Percentiles rank a stretch among this genome's conserved stretches.
Evolutionary conservation across 495 filamentous ascomycete species (phyloP).

Genomic region (Penicillium silybi): DNA sequence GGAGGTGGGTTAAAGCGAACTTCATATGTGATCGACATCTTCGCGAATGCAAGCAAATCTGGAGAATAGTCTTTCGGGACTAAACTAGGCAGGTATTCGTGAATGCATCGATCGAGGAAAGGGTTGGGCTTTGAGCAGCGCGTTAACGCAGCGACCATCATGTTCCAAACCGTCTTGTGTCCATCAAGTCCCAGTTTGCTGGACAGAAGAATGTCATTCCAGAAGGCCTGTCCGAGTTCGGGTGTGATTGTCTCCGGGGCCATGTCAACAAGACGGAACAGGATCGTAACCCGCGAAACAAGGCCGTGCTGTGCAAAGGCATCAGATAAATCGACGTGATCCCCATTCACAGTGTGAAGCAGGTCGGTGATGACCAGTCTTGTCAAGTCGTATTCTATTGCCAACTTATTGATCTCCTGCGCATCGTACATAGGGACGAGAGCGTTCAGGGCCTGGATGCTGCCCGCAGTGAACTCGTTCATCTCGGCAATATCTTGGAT

Average conservation of each 20-base stretch:
- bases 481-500: slow-evolving; percentile 55
- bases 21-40: slow-evolving; percentile 47
- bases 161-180: slow-evolving; percentile 61
- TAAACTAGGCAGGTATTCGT: slow-evolving; percentile 61
- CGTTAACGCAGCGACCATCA: slow-evolving; percentile 52
- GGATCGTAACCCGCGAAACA: slow-evolving; percentile 53
- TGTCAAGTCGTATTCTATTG: slow-evolving; percentile 51
- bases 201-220: slow-evolving; percentile 63
- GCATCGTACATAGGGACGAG: slow-evolving; percentile 46
- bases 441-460: slow-evolving; percentile 64
- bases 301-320: slow-evolving; percentile 34
- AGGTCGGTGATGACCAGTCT: slow-evolving; percentile 50
- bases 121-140: slow-evolving; percentile 46
- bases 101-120: slow-evolving; percentile 64
- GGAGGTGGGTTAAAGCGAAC: slow-evolving; percentile 39
- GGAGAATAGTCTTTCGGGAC: slow-evolving; percentile 60
- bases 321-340: slow-evolving; percentile 34
- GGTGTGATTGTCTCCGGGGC: slow-evolving; percentile 56
- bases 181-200: slow-evolving; percentile 51
- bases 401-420: slow-evolving; percentile 48
- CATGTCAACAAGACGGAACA: slow-evolving; percentile 53
- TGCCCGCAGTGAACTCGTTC: slow-evolving; percentile 59
- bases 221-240: slow-evolving; percentile 59
- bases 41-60: slow-evolving; percentile 65
- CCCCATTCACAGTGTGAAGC: slow-evolving; percentile 40